Percentiles rank a stretch among this genome's conserved stretches.
These are phyloP conservation scores for Stagonosporopsis chrysanthemi DNA, from an alignment of 2,329 filamentous ascomycete genomes.

Conservation along the genomic window DNA sequence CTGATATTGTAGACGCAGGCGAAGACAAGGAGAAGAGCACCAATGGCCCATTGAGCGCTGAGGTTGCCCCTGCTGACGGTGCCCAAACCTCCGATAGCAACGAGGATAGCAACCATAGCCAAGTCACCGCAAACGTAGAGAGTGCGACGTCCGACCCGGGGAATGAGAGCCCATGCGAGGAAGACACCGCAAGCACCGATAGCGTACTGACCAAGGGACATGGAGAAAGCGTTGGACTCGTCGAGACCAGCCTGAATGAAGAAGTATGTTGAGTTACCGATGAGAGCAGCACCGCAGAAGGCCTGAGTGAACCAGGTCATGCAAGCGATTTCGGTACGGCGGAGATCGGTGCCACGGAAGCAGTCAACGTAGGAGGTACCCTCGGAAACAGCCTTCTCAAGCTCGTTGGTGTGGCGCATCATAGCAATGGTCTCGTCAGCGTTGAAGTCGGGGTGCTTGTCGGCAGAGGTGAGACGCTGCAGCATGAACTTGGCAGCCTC, in stretches of 20 bases:
- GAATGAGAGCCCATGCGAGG: constrained; percentile 80
- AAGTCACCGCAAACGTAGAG: constrained; percentile 76
- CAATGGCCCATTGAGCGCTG: constrained; percentile 55
- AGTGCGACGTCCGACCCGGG: constrained; percentile 74
- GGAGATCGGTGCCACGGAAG: constrained; percentile 80
- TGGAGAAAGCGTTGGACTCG: constrained; percentile 53
- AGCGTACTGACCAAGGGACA: constrained; percentile 63
- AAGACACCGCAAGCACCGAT: constrained; percentile 71
- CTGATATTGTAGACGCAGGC: constrained; percentile 82
- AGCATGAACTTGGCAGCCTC: constrained; percentile 72
- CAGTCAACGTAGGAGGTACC: constrained; percentile 82
- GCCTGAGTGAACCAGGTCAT: constrained; percentile 58
- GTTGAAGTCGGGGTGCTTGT: constrained; percentile 52
- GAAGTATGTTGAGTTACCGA: constrained; percentile 56
- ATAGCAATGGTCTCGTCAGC: constrained; percentile 72
- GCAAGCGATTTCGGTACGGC: constrained; percentile 76
- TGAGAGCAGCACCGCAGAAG: constrained; percentile 46
- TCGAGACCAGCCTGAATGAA: constrained; percentile 57
- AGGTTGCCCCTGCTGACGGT: constrained; percentile 56
- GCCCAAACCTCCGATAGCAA: constrained; percentile 83
- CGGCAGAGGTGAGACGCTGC: constrained; percentile 67
- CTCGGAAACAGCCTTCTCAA: constrained; percentile 72
- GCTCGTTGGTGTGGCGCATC: constrained; percentile 87
- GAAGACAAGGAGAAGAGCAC: constrained; percentile 45
- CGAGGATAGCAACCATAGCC: constrained; percentile 66